A percentile compares a stretch with the other conserved stretches of the same genome.
Evolutionary conservation across 2,329 filamentous ascomycete genomes (phyloP).

Genomic region (Aspergillus novofumigatus): DNA sequence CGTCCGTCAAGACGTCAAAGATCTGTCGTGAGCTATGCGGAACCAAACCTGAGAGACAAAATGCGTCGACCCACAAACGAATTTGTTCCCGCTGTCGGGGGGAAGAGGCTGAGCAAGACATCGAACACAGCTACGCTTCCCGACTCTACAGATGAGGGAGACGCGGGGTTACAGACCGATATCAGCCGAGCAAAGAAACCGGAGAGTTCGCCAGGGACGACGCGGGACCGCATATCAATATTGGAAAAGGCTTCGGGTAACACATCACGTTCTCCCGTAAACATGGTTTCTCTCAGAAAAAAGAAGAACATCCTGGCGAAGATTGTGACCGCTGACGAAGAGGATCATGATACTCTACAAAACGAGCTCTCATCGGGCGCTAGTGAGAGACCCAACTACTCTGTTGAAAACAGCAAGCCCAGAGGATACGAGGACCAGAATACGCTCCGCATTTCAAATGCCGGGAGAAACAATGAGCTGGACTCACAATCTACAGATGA

Average conservation of each 20-base stretch:
- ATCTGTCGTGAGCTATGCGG: constrained; percentile 71
- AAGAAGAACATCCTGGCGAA: constrained; percentile 25
- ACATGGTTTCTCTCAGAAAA: constrained; percentile 29
- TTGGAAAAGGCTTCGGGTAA: constrained; percentile 8
- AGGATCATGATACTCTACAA: not conserved
- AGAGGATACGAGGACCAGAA: not conserved
- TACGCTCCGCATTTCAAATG: not conserved
- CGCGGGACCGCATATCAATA: constrained; percentile 17
- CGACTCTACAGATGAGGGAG: constrained; percentile 3
- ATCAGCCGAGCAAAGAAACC: constrained; percentile 1
- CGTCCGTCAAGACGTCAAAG: constrained; percentile 65
- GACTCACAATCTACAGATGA: not conserved
- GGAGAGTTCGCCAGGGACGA: constrained; percentile 11
- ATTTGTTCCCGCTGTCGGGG: constrained; percentile 67
- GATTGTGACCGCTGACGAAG: constrained; percentile 7
- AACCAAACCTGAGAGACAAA: constrained; percentile 76
- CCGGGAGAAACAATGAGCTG: not conserved
- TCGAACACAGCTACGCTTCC: constrained; percentile 35
- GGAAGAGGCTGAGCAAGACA: constrained; percentile 43
- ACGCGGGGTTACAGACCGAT: constrained; percentile 4
- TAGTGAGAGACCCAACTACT: not conserved
- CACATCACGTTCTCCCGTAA: constrained; percentile 15
- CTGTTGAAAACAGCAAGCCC: not conserved
- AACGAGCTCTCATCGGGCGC: not conserved
- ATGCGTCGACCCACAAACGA: constrained; percentile 78